phyloP scores from a whole-genome alignment of 148 eudicot genomes.

The Persicaria maculosa region DNA sequence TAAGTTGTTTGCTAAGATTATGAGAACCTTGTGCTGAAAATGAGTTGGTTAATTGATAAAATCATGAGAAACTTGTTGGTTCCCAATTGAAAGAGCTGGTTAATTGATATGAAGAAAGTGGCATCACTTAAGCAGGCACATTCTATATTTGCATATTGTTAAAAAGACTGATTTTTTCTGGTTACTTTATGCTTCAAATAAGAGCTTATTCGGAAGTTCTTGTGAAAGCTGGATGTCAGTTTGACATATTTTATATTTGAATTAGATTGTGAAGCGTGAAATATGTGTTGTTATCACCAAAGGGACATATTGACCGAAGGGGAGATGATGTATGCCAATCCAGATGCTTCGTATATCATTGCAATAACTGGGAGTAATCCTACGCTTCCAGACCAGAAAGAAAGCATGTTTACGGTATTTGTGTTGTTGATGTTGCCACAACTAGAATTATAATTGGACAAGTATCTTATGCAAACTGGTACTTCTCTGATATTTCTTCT shows the following conservation, averaged over 20 bases:
- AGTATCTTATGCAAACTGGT: constrained; percentile 33
- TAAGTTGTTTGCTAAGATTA: neutral
- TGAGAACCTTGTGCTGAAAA: neutral
- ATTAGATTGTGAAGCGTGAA: constrained; percentile 89
- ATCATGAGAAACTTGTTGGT: neutral
- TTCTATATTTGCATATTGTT: neutral
- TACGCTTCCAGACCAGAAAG: constrained; percentile 26
- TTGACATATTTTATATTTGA: neutral
- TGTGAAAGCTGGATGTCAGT: neutral
- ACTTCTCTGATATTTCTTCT: neutral
- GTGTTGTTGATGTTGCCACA: constrained; percentile 78
- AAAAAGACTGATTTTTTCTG: neutral
- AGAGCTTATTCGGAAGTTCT: neutral
- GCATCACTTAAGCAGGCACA: too few relatives aligned
- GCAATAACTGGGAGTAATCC: constrained; percentile 62
- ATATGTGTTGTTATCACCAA: constrained; percentile 90
- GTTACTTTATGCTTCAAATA: neutral
- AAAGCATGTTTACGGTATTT: constrained; percentile 59
- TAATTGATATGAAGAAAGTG: neutral
- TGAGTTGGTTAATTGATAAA: too few relatives aligned
- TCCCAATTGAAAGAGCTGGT: neutral
- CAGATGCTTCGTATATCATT: constrained; percentile 86
- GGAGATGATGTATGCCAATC: constrained; percentile 64
- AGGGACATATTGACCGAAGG: constrained; percentile 97
- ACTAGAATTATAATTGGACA: constrained; percentile 85